phyloP scores from a whole-genome alignment of 768 basidiomycete genomes.

The Boletus coccyginus region DNA sequence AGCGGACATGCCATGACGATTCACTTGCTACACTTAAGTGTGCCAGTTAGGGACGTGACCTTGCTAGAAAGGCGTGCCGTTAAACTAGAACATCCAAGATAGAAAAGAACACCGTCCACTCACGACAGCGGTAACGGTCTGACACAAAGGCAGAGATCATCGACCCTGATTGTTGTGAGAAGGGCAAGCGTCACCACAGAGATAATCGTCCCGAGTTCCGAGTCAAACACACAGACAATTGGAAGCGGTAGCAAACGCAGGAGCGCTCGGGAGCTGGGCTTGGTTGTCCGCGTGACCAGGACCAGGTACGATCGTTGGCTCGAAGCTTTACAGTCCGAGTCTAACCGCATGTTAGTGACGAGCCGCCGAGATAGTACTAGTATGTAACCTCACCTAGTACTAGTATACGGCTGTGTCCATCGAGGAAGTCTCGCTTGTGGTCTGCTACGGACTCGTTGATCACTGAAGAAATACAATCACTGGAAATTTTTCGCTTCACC shows the following conservation, averaged over 20 bases:
- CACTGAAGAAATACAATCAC: no score
- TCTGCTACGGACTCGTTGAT: no score
- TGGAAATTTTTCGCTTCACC: no score
- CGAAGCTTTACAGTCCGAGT: conserved; percentile 40
- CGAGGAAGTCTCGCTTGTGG: no score
- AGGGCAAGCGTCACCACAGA: neutral
- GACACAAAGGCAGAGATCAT: conserved; percentile 47
- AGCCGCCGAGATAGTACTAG: no score
- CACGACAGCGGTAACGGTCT: conserved; percentile 52
- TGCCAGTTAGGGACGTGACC: neutral
- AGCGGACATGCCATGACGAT: conserved; percentile 35
- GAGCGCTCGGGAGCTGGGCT: conserved; percentile 63
- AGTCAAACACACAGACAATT: conserved; percentile 37
- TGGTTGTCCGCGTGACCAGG: conserved; percentile 54
- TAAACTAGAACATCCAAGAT: conserved; percentile 47
- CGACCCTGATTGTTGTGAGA: conserved; percentile 28
- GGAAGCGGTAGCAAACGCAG: conserved; percentile 49
- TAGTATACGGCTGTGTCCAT: no score
- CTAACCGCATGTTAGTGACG: no score
- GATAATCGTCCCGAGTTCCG: neutral
- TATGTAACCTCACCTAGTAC: no score
- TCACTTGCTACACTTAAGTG: no score
- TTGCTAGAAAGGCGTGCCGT: conserved; percentile 36
- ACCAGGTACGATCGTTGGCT: conserved; percentile 65
- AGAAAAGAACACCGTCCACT: conserved; percentile 43